Conservation (phyloP, 2,329 filamentous ascomycete genomes). For the Colletotrichum plurivorum region DNA sequence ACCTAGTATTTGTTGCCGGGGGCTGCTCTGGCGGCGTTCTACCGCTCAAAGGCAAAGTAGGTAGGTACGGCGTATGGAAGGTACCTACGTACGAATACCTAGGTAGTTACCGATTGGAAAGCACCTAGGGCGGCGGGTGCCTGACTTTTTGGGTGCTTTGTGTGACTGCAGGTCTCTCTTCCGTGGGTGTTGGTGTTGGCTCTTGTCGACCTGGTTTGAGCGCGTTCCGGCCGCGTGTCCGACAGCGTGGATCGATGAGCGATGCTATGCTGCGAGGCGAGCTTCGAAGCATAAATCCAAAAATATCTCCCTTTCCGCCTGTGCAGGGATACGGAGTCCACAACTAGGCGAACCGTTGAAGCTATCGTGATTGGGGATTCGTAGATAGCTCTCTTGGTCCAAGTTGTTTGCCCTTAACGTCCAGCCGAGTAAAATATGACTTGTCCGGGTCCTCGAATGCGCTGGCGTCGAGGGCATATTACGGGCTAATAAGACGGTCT, state of each 20-base stretch:
- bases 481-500: no score
- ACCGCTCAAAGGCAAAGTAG: no score
- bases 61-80: no score
- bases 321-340: slow-evolving; percentile 20
- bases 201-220: background rate
- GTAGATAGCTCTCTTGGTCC: slow-evolving; percentile 10
- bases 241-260: slow-evolving; percentile 22
- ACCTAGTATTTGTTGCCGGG: no score
- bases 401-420: slow-evolving; percentile 5
- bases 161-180: background rate
- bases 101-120: no score
- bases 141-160: background rate
- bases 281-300: slow-evolving; percentile 28
- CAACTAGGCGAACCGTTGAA: slow-evolving; percentile 13
- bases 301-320: slow-evolving; percentile 22
- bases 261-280: slow-evolving; percentile 21
- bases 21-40: no score
- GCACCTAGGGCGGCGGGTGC: background rate
- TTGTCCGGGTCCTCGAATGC: background rate
- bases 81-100: no score
- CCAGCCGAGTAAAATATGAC: slow-evolving; percentile 1
- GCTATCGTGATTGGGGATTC: slow-evolving; percentile 2
- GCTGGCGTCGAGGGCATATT: no score
- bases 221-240: slow-evolving; percentile 25
- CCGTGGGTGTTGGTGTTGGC: background rate